Conservation (phyloP, 441 rosid species). For the Adansonia gregorii region DNA sequence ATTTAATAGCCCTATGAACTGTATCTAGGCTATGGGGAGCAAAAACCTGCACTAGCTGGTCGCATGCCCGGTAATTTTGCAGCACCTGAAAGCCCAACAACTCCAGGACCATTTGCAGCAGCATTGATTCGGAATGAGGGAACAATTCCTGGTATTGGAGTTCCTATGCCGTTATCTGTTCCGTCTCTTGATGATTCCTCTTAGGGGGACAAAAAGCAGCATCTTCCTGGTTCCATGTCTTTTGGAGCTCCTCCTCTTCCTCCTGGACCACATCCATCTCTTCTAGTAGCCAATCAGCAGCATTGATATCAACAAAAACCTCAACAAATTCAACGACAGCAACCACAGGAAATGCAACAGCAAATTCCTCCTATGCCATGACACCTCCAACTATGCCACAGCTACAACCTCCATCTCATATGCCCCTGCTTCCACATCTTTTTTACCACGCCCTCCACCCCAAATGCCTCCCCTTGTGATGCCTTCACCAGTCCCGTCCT, state of each 20-base stretch:
- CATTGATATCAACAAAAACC: constrained; percentile 84
- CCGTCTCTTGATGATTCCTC: constrained; percentile 65
- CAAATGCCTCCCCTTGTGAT: constrained; percentile 81
- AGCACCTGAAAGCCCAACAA: constrained; percentile 65
- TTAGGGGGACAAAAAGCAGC: constrained; percentile 86
- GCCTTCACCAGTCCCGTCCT: constrained; percentile 52
- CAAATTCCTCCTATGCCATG: constrained; percentile 73
- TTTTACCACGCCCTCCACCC: constrained; percentile 75
- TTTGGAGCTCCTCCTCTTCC: constrained; percentile 93
- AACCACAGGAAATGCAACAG: constrained; percentile 67
- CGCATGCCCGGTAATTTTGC: constrained; percentile 81
- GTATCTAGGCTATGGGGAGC: constrained; percentile 78
- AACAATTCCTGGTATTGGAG: constrained; percentile 94
- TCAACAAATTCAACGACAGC: constrained; percentile 65
- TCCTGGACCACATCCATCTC: constrained; percentile 98
- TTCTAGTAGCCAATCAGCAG: constrained; percentile 70
- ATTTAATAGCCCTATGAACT: constrained; percentile 21
- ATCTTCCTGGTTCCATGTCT: constrained; percentile 64
- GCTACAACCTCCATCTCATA: constrained; percentile 83
- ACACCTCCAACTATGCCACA: constrained; percentile 82
- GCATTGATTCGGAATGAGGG: constrained; percentile 90
- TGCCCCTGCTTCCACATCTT: constrained; percentile 76
- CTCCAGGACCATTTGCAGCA: constrained; percentile 81
- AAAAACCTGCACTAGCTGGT: constrained; percentile 66
- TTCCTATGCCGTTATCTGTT: constrained; percentile 77